phyloP scores from a whole-genome alignment of 768 basidiomycete species.

The Cyathus striatus region DNA sequence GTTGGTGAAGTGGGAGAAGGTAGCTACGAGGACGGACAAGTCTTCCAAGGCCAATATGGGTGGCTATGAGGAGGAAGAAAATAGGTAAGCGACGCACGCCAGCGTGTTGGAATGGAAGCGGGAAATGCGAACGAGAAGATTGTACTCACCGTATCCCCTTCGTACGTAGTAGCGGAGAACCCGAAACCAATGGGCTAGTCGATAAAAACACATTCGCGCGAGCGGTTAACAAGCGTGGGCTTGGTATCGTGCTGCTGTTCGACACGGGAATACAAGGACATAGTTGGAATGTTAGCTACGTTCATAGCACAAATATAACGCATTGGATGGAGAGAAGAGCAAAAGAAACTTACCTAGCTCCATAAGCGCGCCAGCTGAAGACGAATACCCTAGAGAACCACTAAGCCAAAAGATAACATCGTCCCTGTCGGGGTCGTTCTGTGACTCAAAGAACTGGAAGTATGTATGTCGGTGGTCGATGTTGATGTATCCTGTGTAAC shows the following conservation, averaged over 20 bases:
- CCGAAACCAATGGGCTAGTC: conserved; percentile 61
- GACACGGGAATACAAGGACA: conserved; percentile 30
- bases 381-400: conserved; percentile 40
- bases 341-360: conserved; percentile 61
- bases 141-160: conserved; percentile 47
- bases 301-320: neutral
- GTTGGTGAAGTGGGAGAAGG: conserved; percentile 69
- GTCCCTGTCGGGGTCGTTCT: conserved; percentile 53
- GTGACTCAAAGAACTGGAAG: conserved; percentile 77
- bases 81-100: neutral
- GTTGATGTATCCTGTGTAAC: conserved; percentile 67
- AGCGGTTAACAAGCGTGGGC: conserved; percentile 63
- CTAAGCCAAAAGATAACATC: conserved; percentile 58
- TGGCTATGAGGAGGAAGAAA: neutral
- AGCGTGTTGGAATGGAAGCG: too few relatives aligned
- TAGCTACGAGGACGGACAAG: conserved; percentile 63
- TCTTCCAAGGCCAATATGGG: conserved; percentile 30
- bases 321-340: conserved; percentile 3
- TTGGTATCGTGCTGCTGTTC: conserved; percentile 48
- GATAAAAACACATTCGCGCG: conserved; percentile 62
- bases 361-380: conserved; percentile 64
- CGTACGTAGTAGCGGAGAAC: conserved; percentile 61
- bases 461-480: conserved; percentile 58
- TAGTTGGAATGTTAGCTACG: conserved; percentile 62
- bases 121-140: neutral